Evolutionary conservation across 1,284 basidiomycete species (phyloP).

Genomic region (Sphagnurus paluster): DNA sequence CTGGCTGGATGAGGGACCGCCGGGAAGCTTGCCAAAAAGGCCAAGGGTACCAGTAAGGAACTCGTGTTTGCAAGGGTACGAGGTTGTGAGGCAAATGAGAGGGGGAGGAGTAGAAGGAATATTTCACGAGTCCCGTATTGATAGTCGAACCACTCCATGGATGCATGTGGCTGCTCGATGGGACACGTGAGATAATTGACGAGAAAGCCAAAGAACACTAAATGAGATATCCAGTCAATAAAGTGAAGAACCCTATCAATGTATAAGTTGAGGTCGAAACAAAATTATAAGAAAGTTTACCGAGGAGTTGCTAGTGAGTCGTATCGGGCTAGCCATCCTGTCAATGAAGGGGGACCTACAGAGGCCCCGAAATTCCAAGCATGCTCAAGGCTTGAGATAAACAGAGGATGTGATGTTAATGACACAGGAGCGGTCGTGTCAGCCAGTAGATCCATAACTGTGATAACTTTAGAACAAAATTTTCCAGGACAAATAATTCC

Average conservation of each 20-base stretch:
- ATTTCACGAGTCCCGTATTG: conserved; percentile 34
- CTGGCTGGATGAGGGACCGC: conserved; percentile 38
- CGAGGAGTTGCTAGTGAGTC: conserved; percentile 44
- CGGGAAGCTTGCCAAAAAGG: conserved; percentile 33
- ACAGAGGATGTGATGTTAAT: conserved; percentile 41
- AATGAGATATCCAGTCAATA: conserved; percentile 40
- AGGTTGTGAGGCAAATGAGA: conserved; percentile 31
- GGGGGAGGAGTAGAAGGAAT: conserved; percentile 35
- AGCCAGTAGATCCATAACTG: conserved; percentile 48
- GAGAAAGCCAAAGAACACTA: conserved; percentile 41
- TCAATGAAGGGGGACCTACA: conserved; percentile 1
- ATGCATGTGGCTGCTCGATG: conserved; percentile 29
- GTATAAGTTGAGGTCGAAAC: neutral
- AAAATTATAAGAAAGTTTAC: conserved; percentile 28
- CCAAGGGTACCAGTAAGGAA: conserved; percentile 23
- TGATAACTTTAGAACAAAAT: neutral
- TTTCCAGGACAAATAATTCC: conserved; percentile 6
- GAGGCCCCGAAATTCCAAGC: conserved; percentile 44
- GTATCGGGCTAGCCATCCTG: conserved; percentile 26
- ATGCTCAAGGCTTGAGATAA: conserved; percentile 38
- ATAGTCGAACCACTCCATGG: conserved; percentile 14
- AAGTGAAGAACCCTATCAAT: conserved; percentile 44
- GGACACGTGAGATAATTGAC: conserved; percentile 47
- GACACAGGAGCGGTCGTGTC: conserved; percentile 28
- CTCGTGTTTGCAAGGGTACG: conserved; percentile 20